These are phyloP conservation scores for Candida endomychidarum DNA, from an alignment of 805 yeast genomes.

Conservation along the genomic window DNA sequence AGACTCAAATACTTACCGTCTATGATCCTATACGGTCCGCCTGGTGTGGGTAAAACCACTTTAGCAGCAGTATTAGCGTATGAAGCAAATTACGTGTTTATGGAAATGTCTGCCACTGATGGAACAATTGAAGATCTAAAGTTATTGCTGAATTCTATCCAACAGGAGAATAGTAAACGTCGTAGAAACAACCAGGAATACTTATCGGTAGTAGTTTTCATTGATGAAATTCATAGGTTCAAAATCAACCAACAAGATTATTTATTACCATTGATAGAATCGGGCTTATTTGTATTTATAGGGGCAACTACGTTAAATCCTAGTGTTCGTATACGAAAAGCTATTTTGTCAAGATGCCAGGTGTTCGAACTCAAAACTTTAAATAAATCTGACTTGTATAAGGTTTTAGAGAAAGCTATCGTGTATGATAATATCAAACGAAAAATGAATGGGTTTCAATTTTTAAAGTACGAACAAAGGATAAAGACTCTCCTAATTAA, in stretches of 20 bases:
- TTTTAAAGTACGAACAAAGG: conserved; percentile 17
- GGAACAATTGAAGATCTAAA: conserved; percentile 67
- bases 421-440: conserved; percentile 32
- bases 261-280: conserved; percentile 78
- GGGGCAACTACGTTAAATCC: conserved; percentile 99
- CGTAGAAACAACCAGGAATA: conserved; percentile 36
- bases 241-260: conserved; percentile 85
- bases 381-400: conserved; percentile 45
- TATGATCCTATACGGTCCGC: conserved; percentile 91
- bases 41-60: conserved; percentile 94
- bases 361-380: conserved; percentile 68
- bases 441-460: conserved; percentile 6
- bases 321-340: conserved; percentile 74
- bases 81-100: conserved; percentile 54
- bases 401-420: conserved; percentile 59
- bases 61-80: conserved; percentile 66
- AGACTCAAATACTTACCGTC: conserved; percentile 73
- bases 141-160: conserved; percentile 52
- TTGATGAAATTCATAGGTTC: conserved; percentile 92
- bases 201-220: conserved; percentile 55
- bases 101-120: conserved; percentile 84
- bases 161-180: conserved; percentile 45
- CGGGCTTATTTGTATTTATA: conserved; percentile 74
- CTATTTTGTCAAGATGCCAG: conserved; percentile 81
- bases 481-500: conserved; percentile 19